These are phyloP conservation scores for Xylariaceae sp. DNA, from an alignment of 2,329 filamentous ascomycete genomes.

Conservation along the genomic window DNA sequence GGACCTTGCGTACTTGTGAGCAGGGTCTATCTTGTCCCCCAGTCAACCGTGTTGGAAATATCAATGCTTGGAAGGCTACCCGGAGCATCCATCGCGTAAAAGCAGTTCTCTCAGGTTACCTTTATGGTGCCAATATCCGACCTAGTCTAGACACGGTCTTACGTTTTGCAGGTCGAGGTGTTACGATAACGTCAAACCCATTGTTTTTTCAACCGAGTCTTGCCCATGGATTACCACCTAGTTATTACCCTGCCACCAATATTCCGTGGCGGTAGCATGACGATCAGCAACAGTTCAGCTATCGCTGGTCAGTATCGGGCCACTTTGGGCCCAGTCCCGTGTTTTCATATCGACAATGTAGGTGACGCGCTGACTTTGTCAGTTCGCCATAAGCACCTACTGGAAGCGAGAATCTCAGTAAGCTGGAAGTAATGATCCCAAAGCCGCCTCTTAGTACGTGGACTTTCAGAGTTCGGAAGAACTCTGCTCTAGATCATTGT, in stretches of 20 bases:
- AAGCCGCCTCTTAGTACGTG: not conserved
- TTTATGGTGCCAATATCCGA: not conserved
- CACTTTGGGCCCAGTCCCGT: not conserved
- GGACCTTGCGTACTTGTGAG: not conserved
- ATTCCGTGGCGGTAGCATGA: not conserved
- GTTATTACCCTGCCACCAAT: not conserved
- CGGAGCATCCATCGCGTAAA: not conserved
- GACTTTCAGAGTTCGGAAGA: not conserved
- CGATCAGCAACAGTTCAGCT: not conserved
- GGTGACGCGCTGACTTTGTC: not conserved
- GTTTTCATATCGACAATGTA: constrained; percentile 4
- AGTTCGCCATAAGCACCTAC: not conserved
- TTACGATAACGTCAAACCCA: not conserved
- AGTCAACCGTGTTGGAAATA: not conserved
- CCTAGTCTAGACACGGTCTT: not conserved
- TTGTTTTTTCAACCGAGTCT: too few relatives aligned
- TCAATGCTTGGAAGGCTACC: not conserved
- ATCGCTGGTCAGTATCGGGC: not conserved
- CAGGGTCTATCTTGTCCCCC: not conserved
- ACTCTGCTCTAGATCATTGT: not conserved
- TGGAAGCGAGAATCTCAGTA: constrained; percentile 1
- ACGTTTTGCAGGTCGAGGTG: not conserved
- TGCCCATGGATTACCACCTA: too few relatives aligned
- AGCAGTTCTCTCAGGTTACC: not conserved
- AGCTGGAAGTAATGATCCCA: not conserved